A percentile compares a stretch with the other conserved stretches of the same genome.
Conservation (phyloP, 2,329 filamentous ascomycete genomes). For the Arachnomyces sp. region DNA sequence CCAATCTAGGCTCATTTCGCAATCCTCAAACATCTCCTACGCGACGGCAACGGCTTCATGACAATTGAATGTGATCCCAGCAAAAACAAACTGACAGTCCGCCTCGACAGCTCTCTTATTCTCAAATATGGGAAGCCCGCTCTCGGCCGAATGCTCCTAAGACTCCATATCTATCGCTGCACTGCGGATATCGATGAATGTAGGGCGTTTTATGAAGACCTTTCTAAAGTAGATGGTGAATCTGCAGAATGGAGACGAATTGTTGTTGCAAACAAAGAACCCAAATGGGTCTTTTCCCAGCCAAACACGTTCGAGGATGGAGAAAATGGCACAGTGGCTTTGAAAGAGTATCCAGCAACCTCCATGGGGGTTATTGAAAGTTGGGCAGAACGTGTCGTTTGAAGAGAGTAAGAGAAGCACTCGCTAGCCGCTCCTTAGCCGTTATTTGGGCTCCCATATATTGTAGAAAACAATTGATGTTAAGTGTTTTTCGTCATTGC, state of each 20-base stretch:
- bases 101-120: constrained; percentile 53
- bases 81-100: constrained; percentile 45
- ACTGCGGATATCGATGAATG: constrained; percentile 52
- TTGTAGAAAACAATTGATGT: no score
- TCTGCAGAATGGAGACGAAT: constrained; percentile 49
- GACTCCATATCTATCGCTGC: constrained; percentile 55
- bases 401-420: no score
- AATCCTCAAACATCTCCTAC: constrained; percentile 54
- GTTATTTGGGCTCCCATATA: no score
- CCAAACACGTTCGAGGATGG: constrained; percentile 48
- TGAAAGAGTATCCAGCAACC: constrained; percentile 54
- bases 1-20: constrained; percentile 52
- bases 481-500: no score
- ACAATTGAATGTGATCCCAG: constrained; percentile 41
- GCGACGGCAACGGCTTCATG: constrained; percentile 46
- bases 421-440: no score
- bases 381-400: constrained; percentile 33
- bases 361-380: constrained; percentile 48
- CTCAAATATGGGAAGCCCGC: constrained; percentile 49
- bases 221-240: constrained; percentile 48
- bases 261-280: constrained; percentile 50
- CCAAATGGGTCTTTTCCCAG: constrained; percentile 56
- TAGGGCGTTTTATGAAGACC: constrained; percentile 49
- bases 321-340: constrained; percentile 35
- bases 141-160: constrained; percentile 51